These are phyloP conservation scores for Erysimum pusillum DNA, from an alignment of 441 rosid genomes.

Conservation along the genomic window DNA sequence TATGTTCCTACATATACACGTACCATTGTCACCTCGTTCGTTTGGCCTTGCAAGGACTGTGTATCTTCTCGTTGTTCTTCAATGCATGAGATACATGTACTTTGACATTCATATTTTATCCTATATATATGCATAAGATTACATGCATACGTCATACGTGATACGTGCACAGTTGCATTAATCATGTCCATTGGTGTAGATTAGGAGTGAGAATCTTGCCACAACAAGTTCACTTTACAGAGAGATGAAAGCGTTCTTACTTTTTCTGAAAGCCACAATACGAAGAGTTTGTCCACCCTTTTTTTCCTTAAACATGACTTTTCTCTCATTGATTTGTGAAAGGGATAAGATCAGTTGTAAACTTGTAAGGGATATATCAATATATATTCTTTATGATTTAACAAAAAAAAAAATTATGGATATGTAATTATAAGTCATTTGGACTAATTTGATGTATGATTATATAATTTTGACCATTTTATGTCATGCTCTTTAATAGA, in stretches of 20 bases:
- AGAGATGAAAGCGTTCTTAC: slow-evolving; percentile 6
- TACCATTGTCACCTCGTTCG: slow-evolving; percentile 2
- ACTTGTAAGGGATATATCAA: no score
- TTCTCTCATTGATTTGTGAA: not conserved
- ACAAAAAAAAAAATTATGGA: no score
- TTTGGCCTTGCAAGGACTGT: not conserved
- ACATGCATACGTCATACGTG: slow-evolving; percentile 23
- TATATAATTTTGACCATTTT: no score
- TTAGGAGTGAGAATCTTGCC: slow-evolving; percentile 33
- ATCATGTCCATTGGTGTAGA: not conserved
- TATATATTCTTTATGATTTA: no score
- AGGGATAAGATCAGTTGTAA: not conserved
- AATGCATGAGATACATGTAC: not conserved
- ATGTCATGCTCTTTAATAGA: no score
- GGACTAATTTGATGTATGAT: no score
- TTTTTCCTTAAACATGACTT: slow-evolving; percentile 10
- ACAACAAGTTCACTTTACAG: slow-evolving; percentile 32
- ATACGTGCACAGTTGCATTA: slow-evolving; percentile 5
- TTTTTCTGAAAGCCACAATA: slow-evolving; percentile 25
- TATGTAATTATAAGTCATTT: no score
- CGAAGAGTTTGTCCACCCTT: not conserved
- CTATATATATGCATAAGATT: slow-evolving; percentile 19
- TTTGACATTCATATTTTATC: not conserved
- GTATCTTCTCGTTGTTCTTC: slow-evolving; percentile 17
- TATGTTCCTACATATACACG: not conserved